A percentile compares a stretch with the other conserved stretches of the same genome.
Conservation (phyloP, 768 basidiomycete species). For the Mrakia gelida region DNA sequence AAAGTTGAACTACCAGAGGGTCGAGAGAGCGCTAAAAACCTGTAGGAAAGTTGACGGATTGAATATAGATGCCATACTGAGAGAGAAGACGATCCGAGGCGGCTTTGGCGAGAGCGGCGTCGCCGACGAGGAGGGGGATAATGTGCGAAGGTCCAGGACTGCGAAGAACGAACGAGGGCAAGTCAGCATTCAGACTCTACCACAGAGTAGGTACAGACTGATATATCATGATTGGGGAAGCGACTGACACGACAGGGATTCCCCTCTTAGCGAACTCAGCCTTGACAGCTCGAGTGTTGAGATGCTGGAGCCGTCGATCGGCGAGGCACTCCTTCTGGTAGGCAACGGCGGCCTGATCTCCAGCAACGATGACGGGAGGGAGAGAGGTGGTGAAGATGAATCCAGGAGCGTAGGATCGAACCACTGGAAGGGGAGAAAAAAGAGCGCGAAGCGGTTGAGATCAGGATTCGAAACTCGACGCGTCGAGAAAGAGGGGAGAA, state of each 20-base stretch:
- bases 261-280: slow-evolving; percentile 70
- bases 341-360: slow-evolving; percentile 84
- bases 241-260: slow-evolving; percentile 77
- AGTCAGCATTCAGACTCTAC: not conserved
- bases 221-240: no score
- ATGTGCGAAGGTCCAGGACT: slow-evolving; percentile 95
- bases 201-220: not conserved
- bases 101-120: slow-evolving; percentile 76
- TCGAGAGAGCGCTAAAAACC: not conserved
- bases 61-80: slow-evolving; percentile 79
- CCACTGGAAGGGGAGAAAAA: slow-evolving; percentile 49
- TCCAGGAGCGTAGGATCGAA: slow-evolving; percentile 94
- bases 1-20: no score
- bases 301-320: slow-evolving; percentile 88
- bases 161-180: slow-evolving; percentile 33
- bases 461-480: not conserved
- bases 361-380: slow-evolving; percentile 85
- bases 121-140: slow-evolving; percentile 90
- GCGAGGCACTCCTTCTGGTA: slow-evolving; percentile 89
- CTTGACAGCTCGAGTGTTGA: slow-evolving; percentile 89
- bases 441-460: not conserved
- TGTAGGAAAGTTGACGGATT: slow-evolving; percentile 91
- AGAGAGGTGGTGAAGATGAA: slow-evolving; percentile 88
- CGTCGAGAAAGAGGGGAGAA: not conserved
- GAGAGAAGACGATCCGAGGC: slow-evolving; percentile 86